Base-by-base conservation (phyloP, 176 grass and related monocot genomes). In the Poa annua region DNA sequence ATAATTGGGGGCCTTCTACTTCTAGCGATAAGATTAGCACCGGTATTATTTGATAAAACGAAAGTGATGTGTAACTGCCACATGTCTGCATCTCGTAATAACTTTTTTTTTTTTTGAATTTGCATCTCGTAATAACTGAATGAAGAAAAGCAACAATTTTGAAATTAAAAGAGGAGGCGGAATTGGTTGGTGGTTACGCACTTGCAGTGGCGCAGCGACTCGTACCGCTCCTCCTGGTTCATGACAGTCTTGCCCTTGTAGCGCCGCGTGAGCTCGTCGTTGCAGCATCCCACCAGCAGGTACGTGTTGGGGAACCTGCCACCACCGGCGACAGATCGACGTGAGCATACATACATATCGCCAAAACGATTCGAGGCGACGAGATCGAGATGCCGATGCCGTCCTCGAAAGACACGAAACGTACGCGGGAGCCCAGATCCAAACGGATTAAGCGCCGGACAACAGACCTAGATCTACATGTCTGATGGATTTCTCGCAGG, bases 201-300 rank as follows among this genome's bases (percentile, higher is more conserved):
- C 96, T 91, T 98, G 92, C 96, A 98, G 83, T 95, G 96, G 51
- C 93, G 93, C 48, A 98, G 96, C 8, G 96, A 98, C 71, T 98
- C 93, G 69, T 98, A 98, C 7, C 93, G 93, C 79, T 98, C 96
- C 0, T 88, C 81, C 87, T 98, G 83, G 17, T 80, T 90, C 96
- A 98, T 98, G 85, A 98, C 96, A 13, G 96, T 98, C 94, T 92
- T 98, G 25, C 96, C 96, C 87, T 98, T 98, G 85, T 90, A 95
- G 14, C 87, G 88, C 57, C 85, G 53, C 29, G 96, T 98, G 36
- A 91, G 87, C 74, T 98, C 87, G 67, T 98, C 96, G 88, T 87
- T 98, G 80, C 96, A 96, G 84, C 93, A 95, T 5, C 96, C 93
- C 29, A 96, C 91, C 16, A 98, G 96, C 71, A 95, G 86, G 36